Evolutionary conservation across 768 basidiomycete genomes (phyloP), one percentile per base, ranked within the genome.

Genomic region (Calocybe cyanea): DNA sequence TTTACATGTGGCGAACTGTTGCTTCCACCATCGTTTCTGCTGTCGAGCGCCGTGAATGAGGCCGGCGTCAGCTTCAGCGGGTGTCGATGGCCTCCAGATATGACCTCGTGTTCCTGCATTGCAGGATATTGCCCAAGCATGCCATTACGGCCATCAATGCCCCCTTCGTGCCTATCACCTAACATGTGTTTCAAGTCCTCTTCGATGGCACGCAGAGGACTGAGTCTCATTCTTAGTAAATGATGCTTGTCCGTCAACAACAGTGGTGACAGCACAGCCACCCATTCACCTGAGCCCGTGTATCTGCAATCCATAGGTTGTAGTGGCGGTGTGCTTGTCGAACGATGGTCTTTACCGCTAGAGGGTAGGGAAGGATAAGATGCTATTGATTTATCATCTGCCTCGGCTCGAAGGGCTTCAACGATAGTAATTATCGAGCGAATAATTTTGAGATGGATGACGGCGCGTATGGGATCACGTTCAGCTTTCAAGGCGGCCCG

Each of bases 361-460:
- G 59, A 46, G 60, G 56, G 15, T 57, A 43, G 14, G 50, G 54
- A 48, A 25, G 18, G 44, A 30, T n/a, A 20, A 14, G 34, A 35
- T 32, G 21, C 36, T 18, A 55, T 40, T 10, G 62, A 60, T 17
- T 61, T 63, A 4, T 63, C 63, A 36, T 69, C 55, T 49, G 78
- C 62, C 35, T 80, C 78, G 3, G 68, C 67, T 53, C 77, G 70
- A 25, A 88, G 62, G n/a, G 75, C 65, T 36, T 82, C 76, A 52
- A 87, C 70, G 52, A 90, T 80, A 55, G 64, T 68, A 38, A 80
- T 73, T 42, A 87, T 69, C 34, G 81, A 80, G 7, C 77, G 80
- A 39, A 88, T 72, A 57, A 90, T 77, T 62, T 90, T 90, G 45
- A 90, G 81, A 48, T 87, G 86, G 41, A 90, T 77, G 48, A 90